These are phyloP conservation scores for Beauveria sp. DNA, from an alignment of 2,329 filamentous ascomycete genomes.

Conservation along the genomic window DNA sequence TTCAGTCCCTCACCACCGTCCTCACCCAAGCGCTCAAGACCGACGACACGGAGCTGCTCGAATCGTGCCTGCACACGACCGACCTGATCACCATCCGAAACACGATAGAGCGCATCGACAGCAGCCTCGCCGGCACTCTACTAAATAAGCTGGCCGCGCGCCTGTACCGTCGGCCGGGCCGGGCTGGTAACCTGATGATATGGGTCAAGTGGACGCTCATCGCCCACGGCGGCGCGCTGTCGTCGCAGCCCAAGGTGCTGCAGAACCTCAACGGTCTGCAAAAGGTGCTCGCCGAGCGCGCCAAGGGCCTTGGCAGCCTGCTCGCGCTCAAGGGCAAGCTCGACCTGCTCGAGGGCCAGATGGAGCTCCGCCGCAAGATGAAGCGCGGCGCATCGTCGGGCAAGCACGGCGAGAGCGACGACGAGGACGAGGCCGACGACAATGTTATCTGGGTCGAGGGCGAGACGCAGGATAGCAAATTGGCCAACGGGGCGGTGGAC, in stretches of 20 bases:
- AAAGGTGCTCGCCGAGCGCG: constrained; percentile 79
- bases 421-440: constrained; percentile 51
- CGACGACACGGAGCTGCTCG: constrained; percentile 81
- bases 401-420: constrained; percentile 43
- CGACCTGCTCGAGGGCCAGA: constrained; percentile 86
- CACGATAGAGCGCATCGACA: constrained; percentile 87
- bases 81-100: constrained; percentile 72
- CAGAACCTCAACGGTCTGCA: constrained; percentile 71
- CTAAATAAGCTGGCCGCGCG: constrained; percentile 80
- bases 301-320: constrained; percentile 72
- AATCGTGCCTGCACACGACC: constrained; percentile 79
- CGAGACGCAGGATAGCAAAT: constrained; percentile 50
- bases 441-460: constrained; percentile 86
- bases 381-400: constrained; percentile 34
- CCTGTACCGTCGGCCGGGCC: constrained; percentile 77
- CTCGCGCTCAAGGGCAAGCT: constrained; percentile 89
- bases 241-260: constrained; percentile 76
- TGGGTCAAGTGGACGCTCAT: constrained; percentile 97
- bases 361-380: constrained; percentile 68
- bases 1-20: constrained; percentile 83
- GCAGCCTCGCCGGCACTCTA: constrained; percentile 68
- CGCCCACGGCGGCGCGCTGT: constrained; percentile 83
- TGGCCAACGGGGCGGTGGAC: constrained; percentile 20
- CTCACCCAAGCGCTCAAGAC: constrained; percentile 88
- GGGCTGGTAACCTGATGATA: constrained; percentile 81